Base-by-base conservation (phyloP, 2,329 filamentous ascomycete species). In the Pseudopyricularia javanii region DNA sequence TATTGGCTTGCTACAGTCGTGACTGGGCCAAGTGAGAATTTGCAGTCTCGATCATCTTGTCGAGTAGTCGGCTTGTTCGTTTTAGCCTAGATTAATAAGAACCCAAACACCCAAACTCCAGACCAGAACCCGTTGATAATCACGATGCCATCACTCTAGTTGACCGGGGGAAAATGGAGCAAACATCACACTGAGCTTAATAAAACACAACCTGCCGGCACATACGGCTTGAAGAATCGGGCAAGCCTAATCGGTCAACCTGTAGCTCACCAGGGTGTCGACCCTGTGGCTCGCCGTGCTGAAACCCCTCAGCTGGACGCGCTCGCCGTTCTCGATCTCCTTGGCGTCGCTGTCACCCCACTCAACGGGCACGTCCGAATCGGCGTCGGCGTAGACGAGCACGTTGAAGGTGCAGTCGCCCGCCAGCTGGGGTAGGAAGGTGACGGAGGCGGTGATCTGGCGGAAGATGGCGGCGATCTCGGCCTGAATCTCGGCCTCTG, bases 331-430 rank as follows among this genome's bases (percentile, higher is more conserved):
- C 65, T 84, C 76, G 58, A 98, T 96, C 74, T 98, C 93, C 73
- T 95, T 96, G 53, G 91, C 91, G 68, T 97, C 93, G 60, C 89
- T 95, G 71, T 98, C 93, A 48, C 93, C 93, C 93, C 93, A 98
- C 68, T 98, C 93, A 54, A 98, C 85, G 4, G 93, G 93, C 14
- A 98, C 93, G 49, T 97, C 91, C 54, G 87, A 93, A 69, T 97
- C 91, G 17, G 91, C 91, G 66, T 98, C 91, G 51, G 93, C 93
- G 66, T 98, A 98, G 3, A 98, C 93, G 40, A 98, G 79, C 49
- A 98, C 91, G 64, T 98, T 98, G 76, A 98, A 98, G 11, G 93
- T 97, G 75, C 91, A 98, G 67, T 95, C 88, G 40, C 91, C 91
- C 56, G 88, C 83, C 6, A 98, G 80, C 72, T 97, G 91, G 0